Evolutionary conservation across 306 rosid species (phyloP), one percentile per base, ranked within the genome.

Genomic region (Prunus fruticosa): DNA sequence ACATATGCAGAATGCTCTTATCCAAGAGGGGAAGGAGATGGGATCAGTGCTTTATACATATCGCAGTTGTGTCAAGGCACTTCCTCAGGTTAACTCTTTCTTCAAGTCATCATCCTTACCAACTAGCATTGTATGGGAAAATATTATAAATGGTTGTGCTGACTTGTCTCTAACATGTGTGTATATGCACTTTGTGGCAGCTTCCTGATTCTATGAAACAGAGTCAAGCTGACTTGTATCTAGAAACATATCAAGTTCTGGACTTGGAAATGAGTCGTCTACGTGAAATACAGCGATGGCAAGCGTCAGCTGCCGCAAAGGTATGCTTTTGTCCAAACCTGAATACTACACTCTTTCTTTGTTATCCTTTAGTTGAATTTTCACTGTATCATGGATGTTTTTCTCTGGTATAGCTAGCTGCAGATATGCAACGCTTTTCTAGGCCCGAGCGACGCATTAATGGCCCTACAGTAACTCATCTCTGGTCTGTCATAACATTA

Each of bases 121-220:
- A 10, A 45, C 15, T 56, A 46, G 58, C 34, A 20, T 23, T 8
- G 9, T 23, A 9, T 38, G 16, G 57, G 13, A 9, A 61, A 30
- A 6, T 3, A 56, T 11, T 25, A 32, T 28, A 16, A 43, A 13
- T 25, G 30, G 32, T 54, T 32, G 27, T 32, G 64, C 13, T 71
- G 64, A 71, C n/a, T 5, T 72, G 52, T 63, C 22, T 50, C 63
- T 75, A 75, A 64, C 22, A 56, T 41, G 66, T 30, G 19, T 19
- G 5, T 15, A 18, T 27, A 28, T 72, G 49, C 54, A 16, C 45
- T 2, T 16, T 76, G 71, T 79, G 76, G 67, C 91, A 95, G 98
- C 96, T 95, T 77, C 98, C 98, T 6, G 98, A 95, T 74, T 92
- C 97, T 80, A 95, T 95, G 98, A 95, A 95, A 90, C 98, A 95